Conservation (phyloP, 164 flowering plant species). For the Chimonanthus salicifolius region DNA sequence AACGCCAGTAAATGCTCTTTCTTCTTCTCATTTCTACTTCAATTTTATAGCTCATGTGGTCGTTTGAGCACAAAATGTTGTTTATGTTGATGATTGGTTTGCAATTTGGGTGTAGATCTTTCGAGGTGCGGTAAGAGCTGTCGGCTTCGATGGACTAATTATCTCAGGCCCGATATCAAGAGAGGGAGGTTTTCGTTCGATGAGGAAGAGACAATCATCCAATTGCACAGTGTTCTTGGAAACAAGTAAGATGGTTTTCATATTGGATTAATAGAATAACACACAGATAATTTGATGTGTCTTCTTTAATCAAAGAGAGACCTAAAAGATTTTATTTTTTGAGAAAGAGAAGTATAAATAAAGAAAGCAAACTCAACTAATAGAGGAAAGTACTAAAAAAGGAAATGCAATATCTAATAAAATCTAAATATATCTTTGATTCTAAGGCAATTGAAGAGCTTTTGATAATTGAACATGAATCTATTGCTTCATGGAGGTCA, state of each 20-base stretch:
- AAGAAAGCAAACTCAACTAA: too few species aligned
- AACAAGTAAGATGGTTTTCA: constrained; percentile 48
- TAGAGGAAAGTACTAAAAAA: too few species aligned
- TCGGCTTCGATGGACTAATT: constrained; percentile 72
- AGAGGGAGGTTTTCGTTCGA: constrained; percentile 65
- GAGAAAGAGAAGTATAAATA: too few species aligned
- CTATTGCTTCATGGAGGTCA: background rate
- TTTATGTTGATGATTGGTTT: background rate
- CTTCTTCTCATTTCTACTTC: background rate
- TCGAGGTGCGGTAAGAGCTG: constrained; percentile 79
- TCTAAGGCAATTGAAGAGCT: too few species aligned
- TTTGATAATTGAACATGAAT: background rate
- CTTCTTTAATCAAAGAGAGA: too few species aligned
- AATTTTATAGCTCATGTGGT: background rate
- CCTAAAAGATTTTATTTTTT: too few species aligned
- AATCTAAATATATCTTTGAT: too few species aligned
- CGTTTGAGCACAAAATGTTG: too few species aligned
- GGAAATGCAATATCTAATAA: too few species aligned
- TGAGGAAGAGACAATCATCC: constrained; percentile 69
- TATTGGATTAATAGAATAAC: background rate
- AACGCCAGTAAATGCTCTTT: constrained; percentile 52
- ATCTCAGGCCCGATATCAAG: constrained; percentile 70
- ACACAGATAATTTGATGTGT: too few species aligned
- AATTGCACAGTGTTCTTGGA: constrained; percentile 52
- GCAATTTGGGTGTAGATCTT: constrained; percentile 47